A percentile compares a stretch with the other conserved stretches of the same genome.
Evolutionary conservation across 1,139 yeast species (phyloP).

Genomic region (Geotrichum macrosporum): DNA sequence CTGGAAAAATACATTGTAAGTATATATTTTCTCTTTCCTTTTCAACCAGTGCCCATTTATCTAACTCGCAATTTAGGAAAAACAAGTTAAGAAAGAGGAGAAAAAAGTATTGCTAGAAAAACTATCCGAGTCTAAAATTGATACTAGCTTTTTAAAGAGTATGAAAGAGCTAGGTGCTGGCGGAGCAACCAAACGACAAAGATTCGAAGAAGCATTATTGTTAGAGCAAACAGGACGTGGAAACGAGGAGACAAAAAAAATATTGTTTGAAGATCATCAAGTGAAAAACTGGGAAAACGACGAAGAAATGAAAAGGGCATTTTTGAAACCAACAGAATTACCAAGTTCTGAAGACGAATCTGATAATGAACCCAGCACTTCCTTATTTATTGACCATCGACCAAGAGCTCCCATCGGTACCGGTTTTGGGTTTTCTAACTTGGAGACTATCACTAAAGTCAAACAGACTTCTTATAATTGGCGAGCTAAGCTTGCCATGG

Average conservation of each 20-base stretch:
- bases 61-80: conserved; percentile 51
- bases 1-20: conserved; percentile 44
- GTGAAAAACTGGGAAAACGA: conserved; percentile 61
- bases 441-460: conserved; percentile 46
- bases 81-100: conserved; percentile 86
- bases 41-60: neutral
- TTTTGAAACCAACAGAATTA: conserved; percentile 1
- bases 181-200: conserved; percentile 64
- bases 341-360: conserved; percentile 25
- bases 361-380: conserved; percentile 31
- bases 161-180: conserved; percentile 78
- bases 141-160: conserved; percentile 62
- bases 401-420: conserved; percentile 59
- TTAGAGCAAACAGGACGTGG: conserved; percentile 72
- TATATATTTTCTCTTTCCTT: conserved; percentile 13
- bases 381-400: conserved; percentile 68
- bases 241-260: conserved; percentile 55
- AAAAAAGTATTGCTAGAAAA: conserved; percentile 72
- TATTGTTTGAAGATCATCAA: conserved; percentile 66
- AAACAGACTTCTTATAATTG: conserved; percentile 53
- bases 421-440: conserved; percentile 66
- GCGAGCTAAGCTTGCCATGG: conserved; percentile 51
- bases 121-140: conserved; percentile 59
- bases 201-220: conserved; percentile 67
- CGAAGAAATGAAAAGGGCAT: conserved; percentile 22